Evolutionary conservation across 2,329 filamentous ascomycete species (phyloP), one percentile per base, ranked within the genome.

Genomic region (Immersiporthe knoxdaviesiana): DNA sequence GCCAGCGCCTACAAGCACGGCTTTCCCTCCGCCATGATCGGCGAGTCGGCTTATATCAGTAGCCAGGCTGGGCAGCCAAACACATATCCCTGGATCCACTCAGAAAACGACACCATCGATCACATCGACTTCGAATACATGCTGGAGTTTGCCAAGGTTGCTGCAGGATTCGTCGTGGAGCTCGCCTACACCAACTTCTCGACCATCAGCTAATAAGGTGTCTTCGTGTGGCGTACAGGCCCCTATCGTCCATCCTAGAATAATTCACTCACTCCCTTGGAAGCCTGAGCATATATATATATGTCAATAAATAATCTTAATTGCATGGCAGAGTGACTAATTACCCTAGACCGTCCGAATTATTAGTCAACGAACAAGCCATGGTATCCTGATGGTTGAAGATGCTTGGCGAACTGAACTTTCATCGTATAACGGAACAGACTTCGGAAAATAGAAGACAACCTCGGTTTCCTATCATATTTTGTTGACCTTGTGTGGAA

Each of bases 71-170:
- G 12, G 35, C 3, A 3, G 14, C 65, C 65, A n/a, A 66, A 41
- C 21, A 32, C 30, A 12, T 60, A 68, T 16, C 66, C 66, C 12
- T 64, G 44, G 35, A 65, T 64, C 10, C 66, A 68, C 30, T 39
- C 66, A 18, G 39, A 39, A 35, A 60, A 68, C 18, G 66, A 68
- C 61, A 68, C 66, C 7, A 60, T 68, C 21, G 62, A 65, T 21
- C 62, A 64, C 24, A 32, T 68, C 24, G 54, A 68, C 52, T 65
- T 60, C 24, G 66, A 68, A 30, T 68, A 68, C 44, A 68, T 68
- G 66, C 27, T 64, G 54, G 62, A 68, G 35, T 68, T 68, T 24
- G 66, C 52, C 16, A 68, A 61, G 44, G 41, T 68, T 21, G 32
- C 66, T n/a, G 41, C 47, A 27, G 66, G 24, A 21, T 68, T 68